Percentiles rank a stretch among this genome's conserved stretches.
Evolutionary conservation across 192 early-diverging fungal species (phyloP).

Genomic region (Linderina pennispora): DNA sequence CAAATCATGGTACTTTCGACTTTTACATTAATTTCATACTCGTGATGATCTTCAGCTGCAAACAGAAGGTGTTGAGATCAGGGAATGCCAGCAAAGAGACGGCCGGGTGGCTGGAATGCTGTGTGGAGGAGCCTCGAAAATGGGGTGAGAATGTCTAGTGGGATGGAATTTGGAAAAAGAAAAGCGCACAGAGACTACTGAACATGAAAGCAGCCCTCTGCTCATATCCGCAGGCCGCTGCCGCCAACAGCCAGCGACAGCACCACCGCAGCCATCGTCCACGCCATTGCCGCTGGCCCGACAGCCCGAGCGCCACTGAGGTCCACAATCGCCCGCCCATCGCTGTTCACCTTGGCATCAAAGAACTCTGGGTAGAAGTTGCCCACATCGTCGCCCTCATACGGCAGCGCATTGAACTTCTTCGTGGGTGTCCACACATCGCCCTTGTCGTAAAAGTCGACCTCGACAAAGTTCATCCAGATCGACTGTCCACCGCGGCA

Average conservation of each 20-base stretch:
- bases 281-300: too few species aligned
- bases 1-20: too few species aligned
- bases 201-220: not conserved
- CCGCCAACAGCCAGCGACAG: not conserved
- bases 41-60: too few species aligned
- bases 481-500: constrained; percentile 44
- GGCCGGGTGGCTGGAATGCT: too few species aligned
- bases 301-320: not conserved
- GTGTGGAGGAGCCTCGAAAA: too few species aligned
- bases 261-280: too few species aligned
- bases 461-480: constrained; percentile 46
- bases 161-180: too few species aligned
- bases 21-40: too few species aligned
- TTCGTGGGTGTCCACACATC: constrained; percentile 28
- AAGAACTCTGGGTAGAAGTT: constrained; percentile 42
- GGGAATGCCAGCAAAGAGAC: too few species aligned
- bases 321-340: not conserved
- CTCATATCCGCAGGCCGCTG: not conserved
- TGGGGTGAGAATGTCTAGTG: too few species aligned
- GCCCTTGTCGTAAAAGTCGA: constrained; percentile 47
- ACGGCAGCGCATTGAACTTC: constrained; percentile 33
- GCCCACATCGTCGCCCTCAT: constrained; percentile 11
- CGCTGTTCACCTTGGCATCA: constrained; percentile 5
- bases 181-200: not conserved
- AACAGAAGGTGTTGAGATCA: too few species aligned